A percentile compares a stretch with the other conserved stretches of the same genome.
Evolutionary conservation across 1,284 basidiomycete species (phyloP).

Genomic region (Gyrodon tennesseensis): DNA sequence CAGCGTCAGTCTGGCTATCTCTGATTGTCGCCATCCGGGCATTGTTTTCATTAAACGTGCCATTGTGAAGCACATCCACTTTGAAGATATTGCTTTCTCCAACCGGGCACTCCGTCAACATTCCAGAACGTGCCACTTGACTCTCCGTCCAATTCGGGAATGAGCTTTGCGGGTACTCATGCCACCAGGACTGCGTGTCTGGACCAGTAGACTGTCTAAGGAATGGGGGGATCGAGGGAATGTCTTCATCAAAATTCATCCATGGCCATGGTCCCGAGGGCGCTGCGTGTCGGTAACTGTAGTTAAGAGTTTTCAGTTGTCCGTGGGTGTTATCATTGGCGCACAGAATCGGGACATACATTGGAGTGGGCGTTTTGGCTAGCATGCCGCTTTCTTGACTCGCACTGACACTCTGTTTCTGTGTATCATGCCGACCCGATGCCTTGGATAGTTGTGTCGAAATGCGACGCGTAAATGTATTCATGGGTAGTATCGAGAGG

Average conservation of each 20-base stretch:
- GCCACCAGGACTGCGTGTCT: slow-evolving; percentile 42
- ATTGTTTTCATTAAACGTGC: slow-evolving; percentile 39
- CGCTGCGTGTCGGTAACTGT: slow-evolving; percentile 41
- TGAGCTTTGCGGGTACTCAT: slow-evolving; percentile 52
- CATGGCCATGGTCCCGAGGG: slow-evolving; percentile 43
- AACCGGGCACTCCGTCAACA: slow-evolving; percentile 39
- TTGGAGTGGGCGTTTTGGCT: slow-evolving; percentile 32
- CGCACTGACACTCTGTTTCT: neutral
- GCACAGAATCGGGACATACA: slow-evolving; percentile 27
- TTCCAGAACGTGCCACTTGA: slow-evolving; percentile 51
- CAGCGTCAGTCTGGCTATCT: slow-evolving; percentile 33
- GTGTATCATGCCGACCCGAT: neutral
- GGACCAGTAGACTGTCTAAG: neutral
- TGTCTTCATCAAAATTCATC: slow-evolving; percentile 44
- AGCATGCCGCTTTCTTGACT: slow-evolving; percentile 16
- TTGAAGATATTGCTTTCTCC: slow-evolving; percentile 44
- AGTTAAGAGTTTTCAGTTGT: slow-evolving; percentile 2
- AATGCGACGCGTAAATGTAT: neutral
- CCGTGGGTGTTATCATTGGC: neutral
- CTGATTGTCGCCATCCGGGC: slow-evolving; percentile 26
- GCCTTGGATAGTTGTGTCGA: neutral
- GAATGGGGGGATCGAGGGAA: slow-evolving; percentile 19
- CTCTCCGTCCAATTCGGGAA: slow-evolving; percentile 56
- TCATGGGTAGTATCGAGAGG: slow-evolving; percentile 34
- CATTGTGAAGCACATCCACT: slow-evolving; percentile 49